phyloP scores from a whole-genome alignment of 768 basidiomycete species.

The Brasilioporus rufonigricans region DNA sequence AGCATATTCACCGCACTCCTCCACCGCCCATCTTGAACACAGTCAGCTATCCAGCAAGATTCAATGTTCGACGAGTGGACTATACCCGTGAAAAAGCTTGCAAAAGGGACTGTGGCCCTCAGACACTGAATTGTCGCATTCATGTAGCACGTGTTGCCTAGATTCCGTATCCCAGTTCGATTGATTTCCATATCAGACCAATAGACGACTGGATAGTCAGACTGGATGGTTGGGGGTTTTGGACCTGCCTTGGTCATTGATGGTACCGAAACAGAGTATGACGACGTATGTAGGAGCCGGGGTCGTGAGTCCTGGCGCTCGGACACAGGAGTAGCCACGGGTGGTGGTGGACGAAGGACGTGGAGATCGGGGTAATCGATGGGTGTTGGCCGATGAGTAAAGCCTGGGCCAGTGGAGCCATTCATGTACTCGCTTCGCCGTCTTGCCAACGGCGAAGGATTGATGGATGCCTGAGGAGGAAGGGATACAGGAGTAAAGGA shows the following conservation, averaged over 20 bases:
- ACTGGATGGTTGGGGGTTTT: constrained; percentile 62
- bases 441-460: constrained; percentile 70
- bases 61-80: neutral
- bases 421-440: constrained; percentile 78
- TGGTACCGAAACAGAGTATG: constrained; percentile 31
- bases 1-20: constrained; percentile 77
- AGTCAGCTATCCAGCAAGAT: constrained; percentile 1
- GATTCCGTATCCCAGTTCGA: constrained; percentile 86
- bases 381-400: constrained; percentile 41
- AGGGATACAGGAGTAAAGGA: constrained; percentile 47
- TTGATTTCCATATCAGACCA: constrained; percentile 83
- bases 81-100: constrained; percentile 85
- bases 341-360: constrained; percentile 75
- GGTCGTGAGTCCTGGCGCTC: constrained; percentile 79
- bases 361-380: constrained; percentile 84
- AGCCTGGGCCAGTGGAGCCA: constrained; percentile 58
- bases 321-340: constrained; percentile 62
- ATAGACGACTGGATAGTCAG: constrained; percentile 79
- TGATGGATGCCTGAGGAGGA: constrained; percentile 85
- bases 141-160: constrained; percentile 99
- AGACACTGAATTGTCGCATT: constrained; percentile 97
- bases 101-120: constrained; percentile 91
- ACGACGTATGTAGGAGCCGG: constrained; percentile 39
- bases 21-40: constrained; percentile 68
- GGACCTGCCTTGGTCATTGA: constrained; percentile 37